Conservation (phyloP, 805 yeast genomes). For the Wickerhamiella azyma region DNA sequence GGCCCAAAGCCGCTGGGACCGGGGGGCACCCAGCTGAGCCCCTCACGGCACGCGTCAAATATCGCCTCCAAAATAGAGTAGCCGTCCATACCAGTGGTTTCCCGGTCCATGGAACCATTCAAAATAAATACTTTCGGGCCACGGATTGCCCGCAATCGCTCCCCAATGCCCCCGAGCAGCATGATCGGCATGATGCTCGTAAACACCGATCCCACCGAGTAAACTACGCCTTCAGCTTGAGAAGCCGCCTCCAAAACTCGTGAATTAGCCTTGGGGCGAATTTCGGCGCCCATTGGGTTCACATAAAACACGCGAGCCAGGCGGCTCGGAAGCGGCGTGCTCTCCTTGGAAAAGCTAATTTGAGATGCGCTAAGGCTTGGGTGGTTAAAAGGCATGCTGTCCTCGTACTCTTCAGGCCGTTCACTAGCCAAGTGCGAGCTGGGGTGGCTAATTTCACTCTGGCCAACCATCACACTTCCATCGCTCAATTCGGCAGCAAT, state of each 20-base stretch:
- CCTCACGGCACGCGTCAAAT: conserved; percentile 42
- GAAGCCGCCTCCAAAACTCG: conserved; percentile 41
- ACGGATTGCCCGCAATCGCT: conserved; percentile 23
- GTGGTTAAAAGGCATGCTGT: conserved; percentile 59
- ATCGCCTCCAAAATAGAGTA: conserved; percentile 43
- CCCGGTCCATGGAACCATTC: conserved; percentile 69
- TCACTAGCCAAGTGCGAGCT: not conserved
- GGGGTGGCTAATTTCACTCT: conserved; percentile 89
- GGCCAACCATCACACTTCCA: conserved; percentile 73
- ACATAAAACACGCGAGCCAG: conserved; percentile 62
- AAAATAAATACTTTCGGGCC: conserved; percentile 39
- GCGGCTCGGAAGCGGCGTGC: conserved; percentile 57
- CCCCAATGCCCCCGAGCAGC: conserved; percentile 51
- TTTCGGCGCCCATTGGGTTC: conserved; percentile 79
- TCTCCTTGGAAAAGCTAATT: conserved; percentile 51
- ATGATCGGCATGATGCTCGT: conserved; percentile 76
- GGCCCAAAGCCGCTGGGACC: not conserved
- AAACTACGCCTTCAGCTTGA: conserved; percentile 42
- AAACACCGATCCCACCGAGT: conserved; percentile 79
- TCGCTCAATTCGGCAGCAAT: conserved; percentile 61
- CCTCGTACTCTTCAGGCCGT: conserved; percentile 26
- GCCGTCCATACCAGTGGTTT: conserved; percentile 57
- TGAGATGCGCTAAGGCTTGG: conserved; percentile 69
- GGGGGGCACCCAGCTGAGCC: conserved; percentile 19
- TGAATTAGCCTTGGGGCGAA: conserved; percentile 57